Conservation (phyloP, 108 stramenopile genomes). For the Pseudonitzschia delicatissima region DNA sequence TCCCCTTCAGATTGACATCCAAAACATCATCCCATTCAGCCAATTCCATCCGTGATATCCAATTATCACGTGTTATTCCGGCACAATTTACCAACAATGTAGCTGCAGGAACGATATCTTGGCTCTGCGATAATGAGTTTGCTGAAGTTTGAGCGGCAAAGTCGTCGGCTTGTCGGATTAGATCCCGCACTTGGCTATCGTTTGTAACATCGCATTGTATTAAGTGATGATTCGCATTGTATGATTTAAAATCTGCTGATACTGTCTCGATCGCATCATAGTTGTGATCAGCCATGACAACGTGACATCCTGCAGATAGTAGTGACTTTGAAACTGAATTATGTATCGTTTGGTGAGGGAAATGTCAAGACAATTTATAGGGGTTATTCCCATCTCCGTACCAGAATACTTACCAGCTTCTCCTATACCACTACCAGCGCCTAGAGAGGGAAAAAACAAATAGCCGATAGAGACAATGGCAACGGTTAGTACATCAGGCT, state of each 20-base stretch:
- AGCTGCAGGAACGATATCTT: slow-evolving; percentile 18
- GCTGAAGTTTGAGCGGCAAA: slow-evolving; percentile 9
- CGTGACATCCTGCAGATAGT: slow-evolving; percentile 45
- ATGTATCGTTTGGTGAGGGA: background rate
- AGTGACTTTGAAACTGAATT: slow-evolving; percentile 51
- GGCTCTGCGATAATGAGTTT: slow-evolving; percentile 14
- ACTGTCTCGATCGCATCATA: slow-evolving; percentile 13
- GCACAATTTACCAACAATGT: slow-evolving; percentile 75
- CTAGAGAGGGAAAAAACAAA: background rate
- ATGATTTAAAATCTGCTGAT: background rate
- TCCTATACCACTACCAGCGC: slow-evolving; percentile 84
- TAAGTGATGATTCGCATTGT: slow-evolving; percentile 10
- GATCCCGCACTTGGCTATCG: slow-evolving; percentile 37
- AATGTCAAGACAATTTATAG: background rate
- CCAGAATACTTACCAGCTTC: slow-evolving; percentile 25
- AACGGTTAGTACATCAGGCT: background rate
- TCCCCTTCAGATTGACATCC: slow-evolving; percentile 84
- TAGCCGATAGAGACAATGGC: background rate
- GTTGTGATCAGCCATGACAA: slow-evolving; percentile 44
- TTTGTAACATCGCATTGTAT: slow-evolving; percentile 55
- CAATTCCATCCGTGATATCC: slow-evolving; percentile 64
- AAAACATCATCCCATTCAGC: slow-evolving; percentile 68
- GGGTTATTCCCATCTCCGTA: slow-evolving; percentile 13
- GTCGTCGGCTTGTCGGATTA: slow-evolving; percentile 28
- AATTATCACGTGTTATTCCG: slow-evolving; percentile 71